These are phyloP conservation scores for Cadophora gregata DNA, from an alignment of 2,329 filamentous ascomycete species.

Conservation along the genomic window DNA sequence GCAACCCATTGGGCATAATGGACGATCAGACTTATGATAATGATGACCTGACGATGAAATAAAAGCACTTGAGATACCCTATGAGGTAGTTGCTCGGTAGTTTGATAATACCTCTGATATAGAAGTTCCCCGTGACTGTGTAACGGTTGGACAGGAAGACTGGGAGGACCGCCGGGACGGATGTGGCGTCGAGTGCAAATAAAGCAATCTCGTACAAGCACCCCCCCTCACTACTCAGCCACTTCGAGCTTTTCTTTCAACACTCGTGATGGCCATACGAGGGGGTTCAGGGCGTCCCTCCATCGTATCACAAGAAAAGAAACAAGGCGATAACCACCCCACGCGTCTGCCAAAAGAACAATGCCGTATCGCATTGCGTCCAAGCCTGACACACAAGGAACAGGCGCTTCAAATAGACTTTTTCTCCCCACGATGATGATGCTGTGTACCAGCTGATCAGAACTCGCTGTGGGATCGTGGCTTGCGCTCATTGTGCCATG, in stretches of 20 bases:
- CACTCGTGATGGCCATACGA: conserved; percentile 33
- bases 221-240: conserved; percentile 25
- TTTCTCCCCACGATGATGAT: conserved; percentile 14
- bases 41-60: conserved; percentile 22
- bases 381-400: conserved; percentile 43
- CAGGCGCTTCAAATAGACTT: conserved; percentile 6
- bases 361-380: not conserved
- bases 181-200: conserved; percentile 16
- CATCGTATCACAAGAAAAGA: conserved; percentile 9
- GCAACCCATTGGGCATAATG: conserved; percentile 26
- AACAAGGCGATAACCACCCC: conserved; percentile 10
- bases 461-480: not conserved
- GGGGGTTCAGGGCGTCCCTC: not conserved
- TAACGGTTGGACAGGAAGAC: not conserved
- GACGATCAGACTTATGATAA: conserved; percentile 26
- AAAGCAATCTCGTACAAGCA: conserved; percentile 16
- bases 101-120: conserved; percentile 11
- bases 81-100: conserved; percentile 9
- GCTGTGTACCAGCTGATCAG: conserved; percentile 9
- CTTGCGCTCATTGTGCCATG: not conserved
- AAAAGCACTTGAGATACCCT: conserved; percentile 23
- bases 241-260: conserved; percentile 25
- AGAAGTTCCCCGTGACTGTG: not conserved
- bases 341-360: conserved; percentile 1
- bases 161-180: conserved; percentile 4